Evolutionary conservation across 164 flowering plant genomes (phyloP), one percentile per base, ranked within the genome.

Genomic region (Pachysandra terminalis): DNA sequence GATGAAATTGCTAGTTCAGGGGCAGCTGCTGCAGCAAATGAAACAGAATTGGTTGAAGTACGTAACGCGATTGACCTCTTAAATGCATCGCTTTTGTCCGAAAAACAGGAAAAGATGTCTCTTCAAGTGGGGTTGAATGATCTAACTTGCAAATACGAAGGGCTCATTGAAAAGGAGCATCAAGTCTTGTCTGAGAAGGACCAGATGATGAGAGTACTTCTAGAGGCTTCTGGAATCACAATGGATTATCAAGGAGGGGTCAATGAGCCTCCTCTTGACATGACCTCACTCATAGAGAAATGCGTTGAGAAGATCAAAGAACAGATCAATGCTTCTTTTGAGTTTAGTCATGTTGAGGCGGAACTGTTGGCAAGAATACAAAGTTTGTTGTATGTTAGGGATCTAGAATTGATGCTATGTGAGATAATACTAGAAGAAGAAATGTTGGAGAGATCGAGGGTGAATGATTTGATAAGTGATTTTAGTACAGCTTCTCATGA

Each of bases 391-490:
- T 89, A 80, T 70, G 64, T 88, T 24, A 83, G 73, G 67, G 74
- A 84, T 76, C 91, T 71, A 59, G 93, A 90, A 32, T 69, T 87
- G 73, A 63, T 45, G 51, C 78, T 90, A 5, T 82, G 75, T 56
- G 70, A 81, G 72, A 68, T 73, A 63, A 66, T 95, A 61, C 73
- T 90, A 19, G 89, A 84, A 70, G 96, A 86, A 66, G 96, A 85
- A 66, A 69, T 73, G 68, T 56, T 64, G 60, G 77, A 75, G 55
- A 81, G 78, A 66, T 72, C 74, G 62, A 71, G 87, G 76, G 49
- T 84, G 71, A 61, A 41, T 71, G 75, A 66, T 52, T 25, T 85
- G 56, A 73, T 86, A 61, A 57, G 78, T 75, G 83, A 87, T 63
- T 67, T 87, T 28, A 74, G 67, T 45, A 58, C 45, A 27, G 73